These are phyloP conservation scores for Salvia rosmarinus DNA, from an alignment of 257 asterid genomes.

Conservation along the genomic window DNA sequence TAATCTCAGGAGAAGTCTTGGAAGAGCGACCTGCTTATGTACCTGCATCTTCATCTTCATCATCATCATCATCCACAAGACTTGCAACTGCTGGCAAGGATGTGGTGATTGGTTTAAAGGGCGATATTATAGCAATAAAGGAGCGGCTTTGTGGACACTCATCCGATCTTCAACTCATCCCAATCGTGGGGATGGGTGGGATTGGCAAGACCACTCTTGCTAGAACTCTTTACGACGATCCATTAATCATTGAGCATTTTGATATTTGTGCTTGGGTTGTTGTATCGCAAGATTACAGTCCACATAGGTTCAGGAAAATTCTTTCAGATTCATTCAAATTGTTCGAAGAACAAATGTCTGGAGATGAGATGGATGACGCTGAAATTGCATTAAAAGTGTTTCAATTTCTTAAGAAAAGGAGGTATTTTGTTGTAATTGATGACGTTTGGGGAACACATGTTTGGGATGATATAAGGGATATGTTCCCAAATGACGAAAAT, in stretches of 20 bases:
- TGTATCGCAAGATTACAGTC: conserved; percentile 6
- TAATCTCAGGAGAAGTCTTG: background rate
- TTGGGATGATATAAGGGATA: too few relatives aligned
- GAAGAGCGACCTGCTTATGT: background rate
- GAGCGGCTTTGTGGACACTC: conserved; percentile 8
- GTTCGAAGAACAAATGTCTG: too few relatives aligned
- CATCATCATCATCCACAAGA: background rate
- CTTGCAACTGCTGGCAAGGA: background rate
- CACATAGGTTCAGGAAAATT: background rate
- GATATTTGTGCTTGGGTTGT: conserved; percentile 7
- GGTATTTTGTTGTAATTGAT: too few relatives aligned
- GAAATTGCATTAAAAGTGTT: too few relatives aligned
- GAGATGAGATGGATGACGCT: too few relatives aligned
- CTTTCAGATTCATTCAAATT: background rate
- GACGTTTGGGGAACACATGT: too few relatives aligned
- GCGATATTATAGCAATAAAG: background rate
- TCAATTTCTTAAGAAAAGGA: too few relatives aligned
- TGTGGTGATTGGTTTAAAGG: conserved; percentile 3
- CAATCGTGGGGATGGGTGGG: conserved; percentile 28
- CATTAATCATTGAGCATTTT: background rate
- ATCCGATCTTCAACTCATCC: conserved; percentile 15
- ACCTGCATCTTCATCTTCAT: background rate
- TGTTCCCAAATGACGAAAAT: too few relatives aligned
- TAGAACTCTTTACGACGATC: conserved; percentile 12
- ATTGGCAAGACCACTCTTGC: conserved; percentile 38